Evolutionary conservation across 495 filamentous ascomycete species (phyloP).

Genomic region (Penicillium bialowiezense): DNA sequence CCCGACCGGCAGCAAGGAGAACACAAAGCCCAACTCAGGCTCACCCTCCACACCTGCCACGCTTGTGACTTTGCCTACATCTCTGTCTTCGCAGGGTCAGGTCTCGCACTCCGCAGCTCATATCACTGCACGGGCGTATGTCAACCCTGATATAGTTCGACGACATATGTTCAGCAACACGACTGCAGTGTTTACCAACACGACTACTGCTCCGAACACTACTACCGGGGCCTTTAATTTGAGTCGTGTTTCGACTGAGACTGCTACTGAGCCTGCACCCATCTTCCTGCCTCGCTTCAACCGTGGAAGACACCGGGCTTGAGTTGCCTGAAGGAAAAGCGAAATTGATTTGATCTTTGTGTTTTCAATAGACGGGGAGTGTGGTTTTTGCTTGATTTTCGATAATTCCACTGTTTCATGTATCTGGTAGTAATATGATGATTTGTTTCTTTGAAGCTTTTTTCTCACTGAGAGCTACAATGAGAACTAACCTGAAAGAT

Average conservation of each 20-base stretch:
- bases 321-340: background rate
- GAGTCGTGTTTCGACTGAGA: background rate
- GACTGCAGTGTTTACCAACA: conserved; percentile 16
- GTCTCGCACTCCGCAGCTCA: background rate
- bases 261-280: background rate
- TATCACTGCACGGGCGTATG: conserved; percentile 5
- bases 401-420: background rate
- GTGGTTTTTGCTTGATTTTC: background rate
- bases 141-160: conserved; percentile 13
- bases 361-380: background rate
- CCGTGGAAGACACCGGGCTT: conserved; percentile 1
- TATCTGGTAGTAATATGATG: conserved; percentile 1
- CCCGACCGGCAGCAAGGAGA: background rate
- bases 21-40: background rate
- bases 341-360: background rate
- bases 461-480: no score
- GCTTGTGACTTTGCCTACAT: conserved; percentile 3
- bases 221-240: conserved; percentile 2
- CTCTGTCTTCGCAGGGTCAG: background rate
- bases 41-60: background rate
- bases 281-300: conserved; percentile 3
- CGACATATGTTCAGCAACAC: conserved; percentile 11
- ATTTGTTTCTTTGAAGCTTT: background rate
- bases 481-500: no score
- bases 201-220: conserved; percentile 13